These are phyloP conservation scores for Chlorophyllum brunneum DNA, from an alignment of 768 basidiomycete species.

Conservation along the genomic window DNA sequence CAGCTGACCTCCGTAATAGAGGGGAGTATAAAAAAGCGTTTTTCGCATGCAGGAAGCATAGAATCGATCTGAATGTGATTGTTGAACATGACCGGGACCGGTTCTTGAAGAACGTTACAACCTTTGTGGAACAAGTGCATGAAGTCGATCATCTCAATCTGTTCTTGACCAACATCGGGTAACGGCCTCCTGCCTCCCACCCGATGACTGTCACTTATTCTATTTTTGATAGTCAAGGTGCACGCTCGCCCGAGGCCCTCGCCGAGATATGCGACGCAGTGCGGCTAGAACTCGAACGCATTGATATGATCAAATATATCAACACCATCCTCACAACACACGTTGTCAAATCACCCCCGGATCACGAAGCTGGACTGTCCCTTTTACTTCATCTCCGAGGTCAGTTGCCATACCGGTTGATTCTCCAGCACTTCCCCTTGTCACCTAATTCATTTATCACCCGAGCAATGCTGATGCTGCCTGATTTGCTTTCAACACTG, in stretches of 20 bases:
- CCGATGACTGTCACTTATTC: not conserved
- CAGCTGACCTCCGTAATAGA: conserved; percentile 33
- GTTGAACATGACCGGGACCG: conserved; percentile 71
- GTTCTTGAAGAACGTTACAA: conserved; percentile 59
- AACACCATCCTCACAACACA: conserved; percentile 92
- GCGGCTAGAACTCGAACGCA: conserved; percentile 64
- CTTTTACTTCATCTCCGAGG: conserved; percentile 78
- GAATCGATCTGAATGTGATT: conserved; percentile 87
- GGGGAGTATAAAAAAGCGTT: conserved; percentile 84
- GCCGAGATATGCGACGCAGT: conserved; percentile 74
- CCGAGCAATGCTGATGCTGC: not conserved
- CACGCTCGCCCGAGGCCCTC: conserved; percentile 54
- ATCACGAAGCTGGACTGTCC: conserved; percentile 80
- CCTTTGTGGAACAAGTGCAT: conserved; percentile 80
- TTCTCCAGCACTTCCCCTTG: too few relatives aligned
- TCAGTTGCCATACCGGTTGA: conserved; percentile 27
- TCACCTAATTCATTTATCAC: not conserved
- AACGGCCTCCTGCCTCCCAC: conserved; percentile 17
- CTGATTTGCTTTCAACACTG: conserved; percentile 18
- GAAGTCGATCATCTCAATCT: conserved; percentile 93
- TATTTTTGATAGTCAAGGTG: conserved; percentile 46
- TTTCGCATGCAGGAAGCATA: conserved; percentile 85
- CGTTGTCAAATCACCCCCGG: conserved; percentile 87
- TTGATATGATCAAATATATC: conserved; percentile 74
- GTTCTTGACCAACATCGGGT: conserved; percentile 86